Conservation (phyloP, 306 rosid genomes). For the Cajanus cajan region DNA sequence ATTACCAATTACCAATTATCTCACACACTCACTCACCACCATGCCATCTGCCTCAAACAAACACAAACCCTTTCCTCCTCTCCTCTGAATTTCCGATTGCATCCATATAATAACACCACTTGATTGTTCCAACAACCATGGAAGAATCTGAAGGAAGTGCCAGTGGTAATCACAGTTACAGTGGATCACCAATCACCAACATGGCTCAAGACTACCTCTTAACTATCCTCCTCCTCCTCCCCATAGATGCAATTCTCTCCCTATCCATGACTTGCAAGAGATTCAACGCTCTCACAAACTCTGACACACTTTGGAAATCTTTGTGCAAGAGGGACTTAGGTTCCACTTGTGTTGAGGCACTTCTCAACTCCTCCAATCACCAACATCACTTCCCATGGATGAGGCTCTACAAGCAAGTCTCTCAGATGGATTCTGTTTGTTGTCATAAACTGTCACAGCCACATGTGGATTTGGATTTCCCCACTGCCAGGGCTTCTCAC, state of each 20-base stretch:
- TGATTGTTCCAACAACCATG: conserved; percentile 41
- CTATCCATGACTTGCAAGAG: conserved; percentile 81
- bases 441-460: conserved; percentile 48
- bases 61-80: conserved; percentile 20
- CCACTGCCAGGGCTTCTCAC: conserved; percentile 88
- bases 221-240: conserved; percentile 63
- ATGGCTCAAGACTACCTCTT: conserved; percentile 72
- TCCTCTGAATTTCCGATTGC: background rate
- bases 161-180: conserved; percentile 27
- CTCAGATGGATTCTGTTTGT: conserved; percentile 49
- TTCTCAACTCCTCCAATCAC: conserved; percentile 46
- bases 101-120: background rate
- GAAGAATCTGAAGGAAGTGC: conserved; percentile 54
- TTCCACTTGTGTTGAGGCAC: conserved; percentile 56
- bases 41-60: conserved; percentile 14
- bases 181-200: conserved; percentile 65
- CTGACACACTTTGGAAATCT: conserved; percentile 73
- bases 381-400: conserved; percentile 60
- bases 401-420: conserved; percentile 70
- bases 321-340: conserved; percentile 80
- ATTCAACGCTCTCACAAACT: conserved; percentile 53
- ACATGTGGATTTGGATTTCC: conserved; percentile 46
- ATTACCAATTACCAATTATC: conserved; percentile 27
- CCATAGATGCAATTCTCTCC: conserved; percentile 68
- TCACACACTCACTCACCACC: background rate